Evolutionary conservation across 352 stramenopile species (phyloP), one percentile per base, ranked within the genome.

Genomic region (Globisporangium acanthophoron): DNA sequence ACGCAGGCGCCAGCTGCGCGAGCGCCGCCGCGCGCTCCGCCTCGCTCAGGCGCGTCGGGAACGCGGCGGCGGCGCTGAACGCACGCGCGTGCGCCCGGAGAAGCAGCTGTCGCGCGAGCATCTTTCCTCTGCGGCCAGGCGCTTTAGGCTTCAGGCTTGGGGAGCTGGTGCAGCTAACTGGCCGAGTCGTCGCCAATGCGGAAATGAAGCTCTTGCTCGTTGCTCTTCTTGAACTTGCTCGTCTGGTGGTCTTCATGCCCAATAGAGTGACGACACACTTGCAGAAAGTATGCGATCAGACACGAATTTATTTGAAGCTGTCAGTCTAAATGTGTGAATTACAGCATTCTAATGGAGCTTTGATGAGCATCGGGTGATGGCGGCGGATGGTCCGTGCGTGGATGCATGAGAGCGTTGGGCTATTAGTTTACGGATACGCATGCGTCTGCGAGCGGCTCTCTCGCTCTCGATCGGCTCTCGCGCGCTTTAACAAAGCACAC

Each of bases 41-140:
- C 5, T 70, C 56, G 35, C 62, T 83, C 39, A 90, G 65, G 12
- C 73, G 78, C 40, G 62, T 76, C 6, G 80, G 78, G 29, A 75
- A 63, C 12, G 64, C 69, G 37, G 76, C 69, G 27, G 63, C 45
- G 69, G n/a, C 27, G 66, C 49, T 41, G 46, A 65, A 59, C 13
- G 52, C 37, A 20, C 59, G 59, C 45, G 13, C 46, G 24, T 2
- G 39, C 21, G 24, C 11, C 16, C 54, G 37, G n/a, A 21, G 58
- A 7, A 51, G 59, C 35, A 65, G 37, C 41, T 66, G 60, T 21
- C 53, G 60, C 48, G 60, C 20, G 53, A 66, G 51, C 40, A 55
- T 53, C 46, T 29, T 49, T 15, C 33, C 24, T 27, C 24, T 27
- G 24, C 1, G 24, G 24, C 24, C 24, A 27, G 24, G 24, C 24